Evolutionary conservation across 2,329 filamentous ascomycete species (phyloP).

Genomic region (Arthrobotrys conoides): DNA sequence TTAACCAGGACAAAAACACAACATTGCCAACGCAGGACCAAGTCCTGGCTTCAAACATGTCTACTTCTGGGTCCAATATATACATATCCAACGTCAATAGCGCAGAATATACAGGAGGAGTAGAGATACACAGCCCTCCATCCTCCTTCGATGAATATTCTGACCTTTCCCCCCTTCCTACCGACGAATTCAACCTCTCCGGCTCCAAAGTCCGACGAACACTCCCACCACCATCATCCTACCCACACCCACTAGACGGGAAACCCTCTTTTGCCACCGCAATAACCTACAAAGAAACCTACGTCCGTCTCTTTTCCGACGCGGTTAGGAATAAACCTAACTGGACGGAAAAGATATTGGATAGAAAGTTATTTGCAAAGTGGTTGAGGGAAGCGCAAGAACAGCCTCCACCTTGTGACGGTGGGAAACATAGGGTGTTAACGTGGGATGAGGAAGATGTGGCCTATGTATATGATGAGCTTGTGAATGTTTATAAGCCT

Average conservation of each 20-base stretch:
- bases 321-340: constrained; percentile 43
- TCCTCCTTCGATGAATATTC: not conserved
- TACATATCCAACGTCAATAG: not conserved
- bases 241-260: constrained; percentile 45
- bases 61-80: too few relatives aligned
- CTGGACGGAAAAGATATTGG: constrained; percentile 50
- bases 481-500: constrained; percentile 45
- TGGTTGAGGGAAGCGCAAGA: constrained; percentile 51
- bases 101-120: not conserved
- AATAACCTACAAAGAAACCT: constrained; percentile 42
- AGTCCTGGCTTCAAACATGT: not conserved
- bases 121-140: not conserved
- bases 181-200: not conserved
- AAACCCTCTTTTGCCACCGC: not conserved
- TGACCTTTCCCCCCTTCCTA: not conserved
- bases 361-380: constrained; percentile 38
- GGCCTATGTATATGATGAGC: constrained; percentile 26
- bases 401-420: not conserved
- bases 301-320: constrained; percentile 43
- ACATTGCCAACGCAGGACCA: not conserved
- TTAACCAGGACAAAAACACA: not conserved
- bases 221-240: not conserved
- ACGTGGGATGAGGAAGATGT: constrained; percentile 42
- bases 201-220: constrained; percentile 14
- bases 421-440: constrained; percentile 6